A percentile compares a stretch with the other conserved stretches of the same genome.
phyloP scores from a whole-genome alignment of 1,139 yeast genomes.

The Taphrina betulina region DNA sequence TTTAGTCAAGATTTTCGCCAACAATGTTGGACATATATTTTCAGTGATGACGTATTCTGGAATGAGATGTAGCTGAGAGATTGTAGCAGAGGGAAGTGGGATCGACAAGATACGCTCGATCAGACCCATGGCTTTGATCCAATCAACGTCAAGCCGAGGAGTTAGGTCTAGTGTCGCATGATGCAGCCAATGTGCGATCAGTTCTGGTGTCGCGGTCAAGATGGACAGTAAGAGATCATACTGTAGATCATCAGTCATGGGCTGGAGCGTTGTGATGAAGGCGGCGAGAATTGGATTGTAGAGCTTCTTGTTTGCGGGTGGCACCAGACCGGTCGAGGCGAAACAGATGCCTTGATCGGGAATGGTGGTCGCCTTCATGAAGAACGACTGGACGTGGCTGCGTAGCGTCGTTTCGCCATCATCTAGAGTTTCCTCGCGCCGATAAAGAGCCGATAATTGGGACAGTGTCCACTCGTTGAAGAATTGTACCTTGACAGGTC shows the following conservation, averaged over 20 bases:
- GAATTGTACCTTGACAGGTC: conserved; percentile 68
- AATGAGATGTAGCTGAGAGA: conserved; percentile 39
- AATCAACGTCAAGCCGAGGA: conserved; percentile 73
- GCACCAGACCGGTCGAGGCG: conserved; percentile 61
- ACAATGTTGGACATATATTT: conserved; percentile 62
- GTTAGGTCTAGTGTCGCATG: conserved; percentile 56
- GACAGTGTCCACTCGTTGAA: conserved; percentile 75
- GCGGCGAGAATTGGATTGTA: conserved; percentile 68
- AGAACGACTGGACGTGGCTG: conserved; percentile 51
- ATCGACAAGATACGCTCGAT: conserved; percentile 59
- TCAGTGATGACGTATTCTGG: conserved; percentile 49
- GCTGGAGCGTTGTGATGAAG: conserved; percentile 64
- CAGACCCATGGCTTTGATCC: conserved; percentile 72
- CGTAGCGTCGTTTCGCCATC: conserved; percentile 40
- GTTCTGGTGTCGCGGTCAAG: conserved; percentile 60
- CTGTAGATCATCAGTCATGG: conserved; percentile 74
- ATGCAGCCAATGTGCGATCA: conserved; percentile 63
- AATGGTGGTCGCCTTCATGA: conserved; percentile 55
- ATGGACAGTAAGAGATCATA: conserved; percentile 57
- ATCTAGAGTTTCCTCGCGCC: background rate
- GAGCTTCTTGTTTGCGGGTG: conserved; percentile 41
- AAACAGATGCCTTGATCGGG: conserved; percentile 62
- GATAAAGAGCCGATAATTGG: conserved; percentile 46
- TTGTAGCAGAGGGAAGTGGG: conserved; percentile 44
- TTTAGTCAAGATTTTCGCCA: conserved; percentile 62